Base-by-base conservation (phyloP, 257 asterid species). In the Phtheirospermum japonicum region DNA sequence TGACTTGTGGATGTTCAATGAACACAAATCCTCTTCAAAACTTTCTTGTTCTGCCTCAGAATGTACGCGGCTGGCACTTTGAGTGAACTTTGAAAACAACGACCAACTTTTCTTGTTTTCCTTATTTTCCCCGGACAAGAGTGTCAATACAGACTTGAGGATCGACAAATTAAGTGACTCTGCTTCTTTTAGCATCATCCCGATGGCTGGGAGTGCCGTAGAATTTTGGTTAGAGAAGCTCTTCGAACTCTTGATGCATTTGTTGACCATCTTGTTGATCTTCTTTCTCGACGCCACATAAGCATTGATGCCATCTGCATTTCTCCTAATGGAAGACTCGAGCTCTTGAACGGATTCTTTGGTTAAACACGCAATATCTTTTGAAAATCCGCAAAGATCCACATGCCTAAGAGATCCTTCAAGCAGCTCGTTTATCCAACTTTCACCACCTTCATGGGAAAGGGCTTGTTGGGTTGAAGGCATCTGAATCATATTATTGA, bases 361-460 rank as follows among this genome's bases (percentile, higher is more conserved):
- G 58, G 73, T 69, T 10, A 52, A 67, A 0, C 61, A 46, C 31
- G 61, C 63, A 34, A 61, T 31, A 3, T 73, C 75, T 63, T 57
- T 72, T 11, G 73, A 55, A 9, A 56, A 33, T 4, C 64, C 59
- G 13, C 79, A 79, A 2, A 73, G 71, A 53, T 80, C 83, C 39
- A 80, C 59, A 4, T 71, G 40, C 55, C 54, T 46, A 2, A 77
- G 56, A 55, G 77, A 72, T 57, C 75, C 81, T 45, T 77, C 75
- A n/a, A 70, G 33, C 51, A 69, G 20, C 60, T 66, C 80, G 59
- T 65, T 74, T 3, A 40, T 31, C 75, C 66, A 61, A 42, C 52
- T 57, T 16, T 28, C 12, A 28, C 40, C 11, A 28, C 26, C 39
- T 32, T 31, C 63, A 4, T 28, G 31, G 23, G 69, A 33, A 40